A percentile compares a stretch with the other conserved stretches of the same genome.
phyloP scores from a whole-genome alignment of 768 basidiomycete genomes.

The Psilocybe tampanensis region DNA sequence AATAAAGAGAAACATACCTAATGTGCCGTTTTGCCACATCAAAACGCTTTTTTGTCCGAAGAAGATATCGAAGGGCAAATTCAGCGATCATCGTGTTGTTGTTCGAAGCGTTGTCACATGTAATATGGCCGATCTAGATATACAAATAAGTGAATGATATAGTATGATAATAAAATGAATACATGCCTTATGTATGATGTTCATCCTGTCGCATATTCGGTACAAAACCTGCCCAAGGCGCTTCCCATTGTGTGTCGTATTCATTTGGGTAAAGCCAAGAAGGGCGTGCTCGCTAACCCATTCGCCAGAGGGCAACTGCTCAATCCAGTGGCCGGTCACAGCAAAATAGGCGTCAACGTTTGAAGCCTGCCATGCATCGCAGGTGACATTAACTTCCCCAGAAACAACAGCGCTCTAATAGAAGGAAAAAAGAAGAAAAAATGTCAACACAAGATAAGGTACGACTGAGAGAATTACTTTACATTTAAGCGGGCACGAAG shows the following conservation, averaged over 20 bases:
- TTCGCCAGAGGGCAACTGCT: constrained; percentile 17
- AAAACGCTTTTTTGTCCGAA: not conserved
- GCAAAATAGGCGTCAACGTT: constrained; percentile 39
- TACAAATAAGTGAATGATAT: not conserved
- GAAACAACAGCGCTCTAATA: constrained; percentile 2
- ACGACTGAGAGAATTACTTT: not conserved
- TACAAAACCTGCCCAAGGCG: constrained; percentile 37
- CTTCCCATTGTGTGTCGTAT: constrained; percentile 36
- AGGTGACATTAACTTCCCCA: constrained; percentile 15
- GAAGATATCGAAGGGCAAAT: constrained; percentile 16
- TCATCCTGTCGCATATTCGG: constrained; percentile 28
- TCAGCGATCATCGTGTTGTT: constrained; percentile 36
- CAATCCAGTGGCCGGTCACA: constrained; percentile 37
- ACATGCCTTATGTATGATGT: constrained; percentile 29
- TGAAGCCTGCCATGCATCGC: constrained; percentile 40
- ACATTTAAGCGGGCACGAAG: constrained; percentile 5
- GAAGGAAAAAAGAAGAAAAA: not conserved
- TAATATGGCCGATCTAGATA: constrained; percentile 36
- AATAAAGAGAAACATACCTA: constrained; percentile 10
- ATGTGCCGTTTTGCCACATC: constrained; percentile 12
- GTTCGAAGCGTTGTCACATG: constrained; percentile 41
- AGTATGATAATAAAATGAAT: constrained; percentile 1
- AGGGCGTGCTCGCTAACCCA: constrained; percentile 33
- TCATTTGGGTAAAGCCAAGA: constrained; percentile 35
- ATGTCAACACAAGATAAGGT: not conserved